A percentile compares a stretch with the other conserved stretches of the same genome.
Evolutionary conservation across 2,329 filamentous ascomycete species (phyloP).

Genomic region (Endoconidiophora polonica): DNA sequence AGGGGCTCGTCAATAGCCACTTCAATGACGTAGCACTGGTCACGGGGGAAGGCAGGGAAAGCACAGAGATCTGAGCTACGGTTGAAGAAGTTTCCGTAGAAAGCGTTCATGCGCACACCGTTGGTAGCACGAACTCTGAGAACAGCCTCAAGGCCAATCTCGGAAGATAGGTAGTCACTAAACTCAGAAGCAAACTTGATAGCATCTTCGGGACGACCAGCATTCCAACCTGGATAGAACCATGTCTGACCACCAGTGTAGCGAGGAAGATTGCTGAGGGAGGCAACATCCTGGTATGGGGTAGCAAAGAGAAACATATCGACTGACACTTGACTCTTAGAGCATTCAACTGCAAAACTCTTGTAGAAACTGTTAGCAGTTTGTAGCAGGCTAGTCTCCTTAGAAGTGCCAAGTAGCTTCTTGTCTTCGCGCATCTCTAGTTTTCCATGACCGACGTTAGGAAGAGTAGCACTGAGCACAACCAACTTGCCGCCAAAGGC

Average conservation of each 20-base stretch:
- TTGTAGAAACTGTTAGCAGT: constrained; percentile 97
- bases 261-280: constrained; percentile 81
- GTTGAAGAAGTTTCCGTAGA: constrained; percentile 99
- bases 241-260: constrained; percentile 97
- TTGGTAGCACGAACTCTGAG: constrained; percentile 90
- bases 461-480: constrained; percentile 75
- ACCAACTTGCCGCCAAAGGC: constrained; percentile 89
- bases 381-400: constrained; percentile 74
- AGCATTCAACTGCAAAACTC: constrained; percentile 96
- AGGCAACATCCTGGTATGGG: constrained; percentile 94
- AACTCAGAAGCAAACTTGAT: constrained; percentile 97
- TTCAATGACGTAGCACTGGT: constrained; percentile 95
- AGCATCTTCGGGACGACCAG: constrained; percentile 80
- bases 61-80: constrained; percentile 92
- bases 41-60: constrained; percentile 92
- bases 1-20: constrained; percentile 94
- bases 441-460: constrained; percentile 78
- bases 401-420: constrained; percentile 83
- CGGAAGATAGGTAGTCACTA: constrained; percentile 87
- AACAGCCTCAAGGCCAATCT: constrained; percentile 91
- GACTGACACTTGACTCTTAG: constrained; percentile 95
- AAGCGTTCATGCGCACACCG: constrained; percentile 87
- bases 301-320: constrained; percentile 97
- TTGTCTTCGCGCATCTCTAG: constrained; percentile 92
- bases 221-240: constrained; percentile 97